phyloP scores from a whole-genome alignment of 306 rosid species.

The Arachis hypogaea region DNA sequence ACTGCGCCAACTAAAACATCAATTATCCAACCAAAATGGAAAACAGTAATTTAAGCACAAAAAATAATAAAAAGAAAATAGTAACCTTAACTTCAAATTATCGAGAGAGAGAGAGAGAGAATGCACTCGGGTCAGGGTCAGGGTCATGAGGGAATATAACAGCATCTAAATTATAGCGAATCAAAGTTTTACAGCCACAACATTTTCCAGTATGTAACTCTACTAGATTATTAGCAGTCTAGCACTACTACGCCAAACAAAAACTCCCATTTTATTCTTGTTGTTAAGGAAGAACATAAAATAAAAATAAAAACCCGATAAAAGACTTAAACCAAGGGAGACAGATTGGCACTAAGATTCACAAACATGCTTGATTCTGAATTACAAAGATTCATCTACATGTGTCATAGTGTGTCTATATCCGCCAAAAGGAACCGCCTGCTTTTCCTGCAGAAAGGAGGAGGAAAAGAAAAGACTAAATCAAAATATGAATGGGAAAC shows the following conservation, averaged over 20 bases:
- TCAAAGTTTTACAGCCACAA: slow-evolving; percentile 37
- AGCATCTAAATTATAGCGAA: slow-evolving; percentile 24
- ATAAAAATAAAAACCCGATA: neutral
- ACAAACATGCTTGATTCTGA: slow-evolving; percentile 33
- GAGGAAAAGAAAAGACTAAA: neutral
- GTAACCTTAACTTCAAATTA: neutral
- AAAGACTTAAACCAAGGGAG: slow-evolving; percentile 27
- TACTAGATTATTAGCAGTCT: slow-evolving; percentile 10
- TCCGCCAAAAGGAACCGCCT: slow-evolving; percentile 27
- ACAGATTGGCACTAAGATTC: slow-evolving; percentile 39
- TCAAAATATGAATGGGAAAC: slow-evolving; percentile 9
- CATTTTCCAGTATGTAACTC: slow-evolving; percentile 41
- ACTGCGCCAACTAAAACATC: too few species aligned
- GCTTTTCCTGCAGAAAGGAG: slow-evolving; percentile 37
- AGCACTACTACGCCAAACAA: slow-evolving; percentile 32
- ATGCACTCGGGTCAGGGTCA: neutral
- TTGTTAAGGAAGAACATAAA: slow-evolving; percentile 32
- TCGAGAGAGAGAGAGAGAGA: neutral
- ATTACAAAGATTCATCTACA: slow-evolving; percentile 37
- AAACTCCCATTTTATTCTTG: slow-evolving; percentile 49
- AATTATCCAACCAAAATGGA: too few species aligned
- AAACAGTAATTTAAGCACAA: too few species aligned
- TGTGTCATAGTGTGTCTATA: neutral
- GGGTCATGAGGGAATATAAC: neutral
- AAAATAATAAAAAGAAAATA: too few species aligned